These are phyloP conservation scores for Venturia carpophila DNA, from an alignment of 2,329 filamentous ascomycete genomes.

Conservation along the genomic window DNA sequence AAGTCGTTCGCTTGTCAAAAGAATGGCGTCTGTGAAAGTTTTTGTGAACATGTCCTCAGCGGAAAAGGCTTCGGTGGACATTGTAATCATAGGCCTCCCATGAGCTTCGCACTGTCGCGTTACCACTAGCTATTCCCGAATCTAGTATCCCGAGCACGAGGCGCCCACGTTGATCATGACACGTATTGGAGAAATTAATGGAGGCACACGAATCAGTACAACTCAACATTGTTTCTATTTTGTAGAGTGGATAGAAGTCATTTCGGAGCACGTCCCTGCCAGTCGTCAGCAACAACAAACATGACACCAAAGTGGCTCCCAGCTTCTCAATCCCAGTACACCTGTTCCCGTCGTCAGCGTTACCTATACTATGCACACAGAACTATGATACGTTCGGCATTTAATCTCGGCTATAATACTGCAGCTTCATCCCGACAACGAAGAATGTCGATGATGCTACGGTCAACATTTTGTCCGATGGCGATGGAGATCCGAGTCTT, in stretches of 20 bases:
- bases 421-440: background rate
- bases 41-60: no score
- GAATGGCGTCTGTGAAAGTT: no score
- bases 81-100: no score
- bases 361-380: no score
- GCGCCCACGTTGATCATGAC: background rate
- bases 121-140: background rate
- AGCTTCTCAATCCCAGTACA: background rate
- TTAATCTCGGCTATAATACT: background rate
- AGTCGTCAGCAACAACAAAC: background rate
- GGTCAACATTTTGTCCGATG: background rate
- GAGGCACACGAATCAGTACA: background rate
- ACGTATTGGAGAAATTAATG: background rate
- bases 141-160: background rate
- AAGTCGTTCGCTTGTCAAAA: no score
- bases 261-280: background rate
- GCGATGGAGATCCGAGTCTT: background rate
- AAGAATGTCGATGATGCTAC: background rate
- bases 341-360: background rate
- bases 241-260: constrained; percentile 2
- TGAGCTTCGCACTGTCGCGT: no score
- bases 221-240: background rate
- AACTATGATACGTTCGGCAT: background rate
- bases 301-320: background rate
- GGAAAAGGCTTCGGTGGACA: no score